Conservation (phyloP, 179 eudicot species). For the Beta lomatogona region DNA sequence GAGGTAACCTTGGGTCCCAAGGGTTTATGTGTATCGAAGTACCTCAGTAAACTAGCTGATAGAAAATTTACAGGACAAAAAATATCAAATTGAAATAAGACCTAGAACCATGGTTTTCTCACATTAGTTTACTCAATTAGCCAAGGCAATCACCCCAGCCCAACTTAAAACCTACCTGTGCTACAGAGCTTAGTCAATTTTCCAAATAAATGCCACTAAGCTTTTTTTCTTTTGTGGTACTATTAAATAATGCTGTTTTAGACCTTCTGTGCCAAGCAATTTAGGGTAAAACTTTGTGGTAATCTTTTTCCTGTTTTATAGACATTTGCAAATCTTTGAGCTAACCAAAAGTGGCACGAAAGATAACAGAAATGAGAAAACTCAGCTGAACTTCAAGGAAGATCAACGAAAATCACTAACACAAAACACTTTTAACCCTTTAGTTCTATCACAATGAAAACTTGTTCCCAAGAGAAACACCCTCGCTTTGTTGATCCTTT, state of each 20-base stretch:
- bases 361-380: neutral
- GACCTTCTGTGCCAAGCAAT: neutral
- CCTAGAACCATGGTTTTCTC: neutral
- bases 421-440: neutral
- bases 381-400: neutral
- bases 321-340: neutral
- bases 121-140: neutral
- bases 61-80: neutral
- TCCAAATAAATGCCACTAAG: neutral
- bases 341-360: neutral
- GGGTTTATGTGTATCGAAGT: too few relatives aligned
- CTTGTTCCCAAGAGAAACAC: too few relatives aligned
- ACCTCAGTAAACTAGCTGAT: neutral
- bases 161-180: neutral
- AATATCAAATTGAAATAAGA: neutral
- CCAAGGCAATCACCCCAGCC: neutral
- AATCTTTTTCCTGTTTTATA: neutral
- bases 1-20: too few relatives aligned
- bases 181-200: neutral
- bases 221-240: neutral
- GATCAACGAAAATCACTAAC: neutral
- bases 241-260: neutral
- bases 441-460: neutral
- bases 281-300: neutral
- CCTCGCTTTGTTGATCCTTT: neutral